Conservation (phyloP, 2,329 filamentous ascomycete genomes). For the Blastomyces silverae region DNA sequence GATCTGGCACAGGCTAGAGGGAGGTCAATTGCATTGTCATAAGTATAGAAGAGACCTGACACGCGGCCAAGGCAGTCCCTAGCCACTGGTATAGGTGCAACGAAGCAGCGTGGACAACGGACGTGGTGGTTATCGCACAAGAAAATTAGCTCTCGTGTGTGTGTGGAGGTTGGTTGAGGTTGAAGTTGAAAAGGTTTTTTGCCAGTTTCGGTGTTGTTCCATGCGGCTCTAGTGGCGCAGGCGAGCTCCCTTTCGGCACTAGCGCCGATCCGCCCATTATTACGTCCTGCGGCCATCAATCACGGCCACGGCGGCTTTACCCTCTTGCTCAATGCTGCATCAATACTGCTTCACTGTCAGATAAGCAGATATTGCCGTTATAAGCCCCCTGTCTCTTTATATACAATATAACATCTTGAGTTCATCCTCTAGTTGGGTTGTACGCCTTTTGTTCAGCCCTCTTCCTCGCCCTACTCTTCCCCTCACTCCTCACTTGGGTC, state of each 20-base stretch:
- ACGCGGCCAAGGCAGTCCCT: slow-evolving; percentile 2
- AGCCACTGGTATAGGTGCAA: not conserved
- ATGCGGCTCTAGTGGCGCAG: slow-evolving; percentile 17
- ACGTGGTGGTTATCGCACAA: slow-evolving; percentile 3
- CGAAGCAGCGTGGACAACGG: not conserved
- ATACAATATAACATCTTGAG: not conserved
- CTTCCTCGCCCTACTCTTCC: not conserved
- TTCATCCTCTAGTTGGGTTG: not conserved
- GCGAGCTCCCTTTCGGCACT: slow-evolving; percentile 10
- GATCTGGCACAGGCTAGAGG: slow-evolving; percentile 6
- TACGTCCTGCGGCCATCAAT: slow-evolving; percentile 6
- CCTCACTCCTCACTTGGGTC: not conserved
- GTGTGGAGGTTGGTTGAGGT: slow-evolving; percentile 5
- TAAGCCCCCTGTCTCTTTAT: not conserved
- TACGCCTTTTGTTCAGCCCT: not conserved
- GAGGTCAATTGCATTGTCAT: slow-evolving; percentile 11
- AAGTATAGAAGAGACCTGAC: slow-evolving; percentile 1
- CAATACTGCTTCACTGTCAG: not conserved
- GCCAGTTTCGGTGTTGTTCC: slow-evolving; percentile 18
- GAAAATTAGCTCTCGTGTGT: not conserved
- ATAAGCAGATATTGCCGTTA: not conserved
- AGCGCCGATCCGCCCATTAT: slow-evolving; percentile 10
- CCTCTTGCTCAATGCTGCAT: not conserved
- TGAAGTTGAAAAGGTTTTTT: slow-evolving; percentile 10
- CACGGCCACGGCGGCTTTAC: not conserved